Evolutionary conservation across 257 asterid genomes (phyloP), one percentile per base, ranked within the genome.

Genomic region (Verbascum thapsus): DNA sequence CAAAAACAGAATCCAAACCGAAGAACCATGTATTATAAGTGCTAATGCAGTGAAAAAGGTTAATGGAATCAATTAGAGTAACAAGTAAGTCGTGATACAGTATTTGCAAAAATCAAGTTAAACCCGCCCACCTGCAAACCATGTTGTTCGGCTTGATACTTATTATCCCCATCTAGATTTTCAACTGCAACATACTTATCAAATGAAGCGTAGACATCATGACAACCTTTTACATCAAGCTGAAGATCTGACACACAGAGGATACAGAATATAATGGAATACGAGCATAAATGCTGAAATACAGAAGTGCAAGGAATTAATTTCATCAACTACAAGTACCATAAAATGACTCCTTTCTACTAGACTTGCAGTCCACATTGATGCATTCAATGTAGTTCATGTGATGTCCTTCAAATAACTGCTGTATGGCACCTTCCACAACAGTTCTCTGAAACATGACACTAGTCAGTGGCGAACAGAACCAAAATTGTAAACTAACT

Each of bases 371-470:
- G 76, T 84, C 88, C 64, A 84, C 91, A 30, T 84, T 84, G 61
- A 84, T 79, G 65, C 91, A 84, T 63, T 81, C 91, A 17, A 84
- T 81, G 76, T 84, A 84, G 70, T 81, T 84, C 84, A 81, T 81
- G 49, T 84, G 84, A 65, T 84, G 91, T 61, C 91, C 91, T 68
- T 84, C 91, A 56, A 84, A 84, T 67, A 84, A 74, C 74, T 81
- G 78, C 39, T 81, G 91, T 68, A 84, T 84, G 50, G 91, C 78
- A 53, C 91, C 91, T 76, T 84, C 91, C 59, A 84, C 91, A 30
- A 84, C 88, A 22, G 91, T 84, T 62, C 87, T 80, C 90, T 83
- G 63, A 68, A 51, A 7, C 18, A 50, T 4, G 8, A 50, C 17
- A 38, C 15, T 35, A 63, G 22, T 37, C 32, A 50, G 67, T 15